These are phyloP conservation scores for Zoysia matrella DNA, from an alignment of 202 grass and related monocot species.

Conservation along the genomic window DNA sequence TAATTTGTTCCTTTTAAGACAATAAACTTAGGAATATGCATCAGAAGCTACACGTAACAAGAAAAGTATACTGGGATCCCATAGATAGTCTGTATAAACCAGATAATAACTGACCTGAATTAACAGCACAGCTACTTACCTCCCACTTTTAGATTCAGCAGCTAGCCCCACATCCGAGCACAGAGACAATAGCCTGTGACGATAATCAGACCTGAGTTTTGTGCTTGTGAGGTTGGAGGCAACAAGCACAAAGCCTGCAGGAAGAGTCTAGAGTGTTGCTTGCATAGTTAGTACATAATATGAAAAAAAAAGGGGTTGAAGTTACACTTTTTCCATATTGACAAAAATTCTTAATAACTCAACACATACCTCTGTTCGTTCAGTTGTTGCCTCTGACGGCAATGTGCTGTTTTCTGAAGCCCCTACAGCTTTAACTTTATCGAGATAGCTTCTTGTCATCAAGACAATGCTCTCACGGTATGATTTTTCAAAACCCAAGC, in stretches of 20 bases:
- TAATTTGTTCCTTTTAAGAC: conserved; percentile 7
- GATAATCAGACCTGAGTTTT: conserved; percentile 94
- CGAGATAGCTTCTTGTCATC: conserved; percentile 99
- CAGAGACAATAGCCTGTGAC: conserved; percentile 91
- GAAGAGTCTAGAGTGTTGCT: conserved; percentile 89
- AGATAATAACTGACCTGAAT: conserved; percentile 20
- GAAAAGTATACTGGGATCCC: conserved; percentile 15
- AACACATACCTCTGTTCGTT: conserved; percentile 80
- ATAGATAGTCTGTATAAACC: conserved; percentile 28
- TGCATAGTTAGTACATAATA: conserved; percentile 63
- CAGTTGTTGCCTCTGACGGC: conserved; percentile 79
- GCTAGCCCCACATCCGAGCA: conserved; percentile 99
- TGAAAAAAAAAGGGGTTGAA: conserved; percentile 21
- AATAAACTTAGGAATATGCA: background rate
- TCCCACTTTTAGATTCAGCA: conserved; percentile 95
- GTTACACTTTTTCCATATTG: conserved; percentile 22
- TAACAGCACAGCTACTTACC: conserved; percentile 53
- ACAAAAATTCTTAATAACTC: conserved; percentile 14
- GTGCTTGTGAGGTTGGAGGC: conserved; percentile 83
- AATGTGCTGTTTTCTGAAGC: conserved; percentile 69
- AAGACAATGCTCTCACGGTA: conserved; percentile 98
- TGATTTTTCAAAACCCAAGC: conserved; percentile 99
- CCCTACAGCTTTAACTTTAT: conserved; percentile 90
- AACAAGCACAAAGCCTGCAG: conserved; percentile 94
- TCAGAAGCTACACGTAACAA: conserved; percentile 10